These are phyloP conservation scores for Hypoxylon intermedium DNA, from an alignment of 495 filamentous ascomycete species.

Conservation along the genomic window DNA sequence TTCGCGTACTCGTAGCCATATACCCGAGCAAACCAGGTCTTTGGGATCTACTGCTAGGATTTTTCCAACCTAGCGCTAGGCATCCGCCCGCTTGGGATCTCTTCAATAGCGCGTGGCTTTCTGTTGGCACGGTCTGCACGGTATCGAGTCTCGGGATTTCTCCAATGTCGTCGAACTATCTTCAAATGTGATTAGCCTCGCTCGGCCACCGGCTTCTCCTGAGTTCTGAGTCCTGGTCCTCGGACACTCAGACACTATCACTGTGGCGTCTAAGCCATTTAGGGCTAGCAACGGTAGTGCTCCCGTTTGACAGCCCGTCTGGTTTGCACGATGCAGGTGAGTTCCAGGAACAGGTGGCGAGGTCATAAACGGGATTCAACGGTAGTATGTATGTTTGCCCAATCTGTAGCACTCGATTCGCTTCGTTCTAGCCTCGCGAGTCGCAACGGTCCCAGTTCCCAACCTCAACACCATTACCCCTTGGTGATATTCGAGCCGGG, in stretches of 20 bases:
- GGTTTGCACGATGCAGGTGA: background rate
- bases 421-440: background rate
- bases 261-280: background rate
- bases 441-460: too few species aligned
- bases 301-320: background rate
- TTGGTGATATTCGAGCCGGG: too few species aligned
- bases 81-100: constrained; percentile 9
- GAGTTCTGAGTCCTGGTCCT: too few species aligned
- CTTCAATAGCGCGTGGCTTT: background rate
- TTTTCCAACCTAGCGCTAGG: constrained; percentile 9
- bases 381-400: background rate
- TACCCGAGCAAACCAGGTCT: constrained; percentile 23
- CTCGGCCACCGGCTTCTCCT: too few species aligned
- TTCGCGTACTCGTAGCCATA: too few species aligned
- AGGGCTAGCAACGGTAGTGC: background rate
- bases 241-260: background rate
- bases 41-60: constrained; percentile 38
- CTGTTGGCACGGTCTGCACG: background rate
- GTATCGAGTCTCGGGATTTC: background rate
- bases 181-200: too few species aligned
- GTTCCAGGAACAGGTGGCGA: background rate
- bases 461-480: too few species aligned
- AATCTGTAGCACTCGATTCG: background rate
- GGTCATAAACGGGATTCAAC: background rate
- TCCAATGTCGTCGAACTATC: too few species aligned